Percentiles rank a stretch among this genome's conserved stretches.
Conservation (phyloP, 2,329 filamentous ascomycete genomes). For the Ceratocystis lukuohia region DNA sequence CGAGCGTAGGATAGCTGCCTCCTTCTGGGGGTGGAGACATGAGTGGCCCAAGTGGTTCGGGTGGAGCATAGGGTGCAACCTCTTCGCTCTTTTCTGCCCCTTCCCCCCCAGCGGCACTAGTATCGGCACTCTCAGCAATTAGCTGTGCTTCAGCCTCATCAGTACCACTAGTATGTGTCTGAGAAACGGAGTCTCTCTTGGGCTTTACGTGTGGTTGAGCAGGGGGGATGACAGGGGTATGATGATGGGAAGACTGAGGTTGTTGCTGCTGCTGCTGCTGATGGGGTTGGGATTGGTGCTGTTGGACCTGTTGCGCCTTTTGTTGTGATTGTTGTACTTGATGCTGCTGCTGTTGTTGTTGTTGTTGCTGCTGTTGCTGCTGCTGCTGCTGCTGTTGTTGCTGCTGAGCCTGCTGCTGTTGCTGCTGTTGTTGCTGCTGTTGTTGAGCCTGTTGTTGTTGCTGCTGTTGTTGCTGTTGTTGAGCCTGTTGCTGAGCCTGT, state of each 20-base stretch:
- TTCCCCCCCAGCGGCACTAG: constrained; percentile 37
- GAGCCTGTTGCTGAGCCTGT: constrained; percentile 20
- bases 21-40: constrained; percentile 53
- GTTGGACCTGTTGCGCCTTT: constrained; percentile 19
- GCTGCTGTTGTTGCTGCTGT: constrained; percentile 17
- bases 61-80: constrained; percentile 38
- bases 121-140: constrained; percentile 21
- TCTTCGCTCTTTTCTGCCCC: constrained; percentile 34
- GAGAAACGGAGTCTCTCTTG: constrained; percentile 26
- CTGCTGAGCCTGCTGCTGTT: not conserved
- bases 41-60: constrained; percentile 42
- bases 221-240: constrained; percentile 7
- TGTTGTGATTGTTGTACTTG: constrained; percentile 23
- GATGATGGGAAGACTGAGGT: constrained; percentile 15
- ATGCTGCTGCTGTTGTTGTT: constrained; percentile 23
- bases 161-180: constrained; percentile 12
- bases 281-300: constrained; percentile 16
- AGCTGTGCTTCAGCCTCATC: constrained; percentile 17
- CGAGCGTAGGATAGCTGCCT: constrained; percentile 49
- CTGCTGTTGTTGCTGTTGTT: constrained; percentile 30
- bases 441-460: constrained; percentile 22
- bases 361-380: constrained; percentile 23
- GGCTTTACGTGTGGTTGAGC: constrained; percentile 25
- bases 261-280: constrained; percentile 22
- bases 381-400: not conserved